Evolutionary conservation across 495 filamentous ascomycete genomes (phyloP).

Genomic region (Jackrogersella multiformis): DNA sequence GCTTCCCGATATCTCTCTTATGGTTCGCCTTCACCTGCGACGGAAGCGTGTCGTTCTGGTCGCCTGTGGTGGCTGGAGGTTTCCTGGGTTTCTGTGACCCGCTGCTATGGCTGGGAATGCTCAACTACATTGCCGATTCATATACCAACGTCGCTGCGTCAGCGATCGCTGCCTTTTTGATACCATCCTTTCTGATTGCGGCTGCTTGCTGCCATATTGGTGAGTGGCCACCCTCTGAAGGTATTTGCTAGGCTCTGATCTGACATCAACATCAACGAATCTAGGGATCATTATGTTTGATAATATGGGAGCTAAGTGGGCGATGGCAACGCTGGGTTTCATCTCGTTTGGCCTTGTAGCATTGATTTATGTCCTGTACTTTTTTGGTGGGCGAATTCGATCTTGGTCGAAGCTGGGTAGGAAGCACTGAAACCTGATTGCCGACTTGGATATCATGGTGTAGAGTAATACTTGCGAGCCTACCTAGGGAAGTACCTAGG

Average conservation of each 20-base stretch:
- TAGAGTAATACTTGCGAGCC: neutral
- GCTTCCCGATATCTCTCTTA: constrained; percentile 50
- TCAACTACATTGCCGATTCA: constrained; percentile 53
- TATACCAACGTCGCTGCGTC: constrained; percentile 52
- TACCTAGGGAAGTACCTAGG: no score
- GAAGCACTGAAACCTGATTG: constrained; percentile 16
- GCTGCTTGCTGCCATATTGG: constrained; percentile 51
- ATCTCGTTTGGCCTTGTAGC: constrained; percentile 49
- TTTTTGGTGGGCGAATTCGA: constrained; percentile 48
- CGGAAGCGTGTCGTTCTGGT: constrained; percentile 51
- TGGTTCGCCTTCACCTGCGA: constrained; percentile 53
- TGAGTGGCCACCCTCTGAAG: constrained; percentile 7
- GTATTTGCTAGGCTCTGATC: neutral
- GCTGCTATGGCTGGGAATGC: constrained; percentile 50
- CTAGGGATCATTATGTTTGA: constrained; percentile 51
- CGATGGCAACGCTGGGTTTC: constrained; percentile 51
- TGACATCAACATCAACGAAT: constrained; percentile 17
- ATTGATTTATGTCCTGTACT: constrained; percentile 51
- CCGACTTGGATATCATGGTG: constrained; percentile 4
- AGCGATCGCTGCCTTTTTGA: constrained; percentile 53
- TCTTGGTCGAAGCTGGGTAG: constrained; percentile 34
- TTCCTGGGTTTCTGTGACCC: constrained; percentile 51
- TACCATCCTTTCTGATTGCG: constrained; percentile 50
- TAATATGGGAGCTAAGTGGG: constrained; percentile 50
- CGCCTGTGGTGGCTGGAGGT: constrained; percentile 48